Evolutionary conservation across 2,329 filamentous ascomycete genomes (phyloP), one percentile per base, ranked within the genome.

Genomic region (Zymoseptoria crescenta): DNA sequence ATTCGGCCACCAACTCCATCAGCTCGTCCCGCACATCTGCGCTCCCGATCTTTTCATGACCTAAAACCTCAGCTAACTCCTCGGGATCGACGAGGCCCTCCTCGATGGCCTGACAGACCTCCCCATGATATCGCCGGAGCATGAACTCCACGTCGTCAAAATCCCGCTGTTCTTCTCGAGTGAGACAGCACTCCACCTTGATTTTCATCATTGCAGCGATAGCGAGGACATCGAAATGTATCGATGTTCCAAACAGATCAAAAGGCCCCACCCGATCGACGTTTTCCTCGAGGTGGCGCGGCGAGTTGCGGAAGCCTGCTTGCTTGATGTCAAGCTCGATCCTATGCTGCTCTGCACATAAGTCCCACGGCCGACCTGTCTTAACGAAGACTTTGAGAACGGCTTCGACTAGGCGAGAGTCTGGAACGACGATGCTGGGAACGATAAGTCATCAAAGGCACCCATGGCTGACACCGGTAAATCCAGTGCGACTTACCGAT

Each of bases 321-420:
- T 59, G 57, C 29, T 59, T 59, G 28, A 59, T 56, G 27, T 56
- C 57, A 4, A 59, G 45, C 35, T 59, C 53, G 49, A 59, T 56
- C 4, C 21, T n/a, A 27, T 56, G 53, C n/a, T 16, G 24, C 29
- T 59, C 57, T 52, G 45, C 28, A 45, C 57, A 59, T 19, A 5
- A 29, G 20, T 59, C 57, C 53, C 45, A 59, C 5, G 45, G 45
- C 9, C 45, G 27, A 2, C 57, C 57, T 8, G 57, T 59, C 52
- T 59, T 59, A 24, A 59, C 57, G 49, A 59, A 59, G 16, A 49
- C 49, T 53, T 59, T 59, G 53, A 59, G 27, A 8, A 59, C 41
- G 19, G 53, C 57, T 45, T 59, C 57, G 24, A 59, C 29, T 8
- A 59, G 29, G 9, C 57, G 57, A 2, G 57, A 56, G 30, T 59